These are phyloP conservation scores for Pseudohalonectria lignicola DNA, from an alignment of 2,329 filamentous ascomycete genomes.

Conservation along the genomic window DNA sequence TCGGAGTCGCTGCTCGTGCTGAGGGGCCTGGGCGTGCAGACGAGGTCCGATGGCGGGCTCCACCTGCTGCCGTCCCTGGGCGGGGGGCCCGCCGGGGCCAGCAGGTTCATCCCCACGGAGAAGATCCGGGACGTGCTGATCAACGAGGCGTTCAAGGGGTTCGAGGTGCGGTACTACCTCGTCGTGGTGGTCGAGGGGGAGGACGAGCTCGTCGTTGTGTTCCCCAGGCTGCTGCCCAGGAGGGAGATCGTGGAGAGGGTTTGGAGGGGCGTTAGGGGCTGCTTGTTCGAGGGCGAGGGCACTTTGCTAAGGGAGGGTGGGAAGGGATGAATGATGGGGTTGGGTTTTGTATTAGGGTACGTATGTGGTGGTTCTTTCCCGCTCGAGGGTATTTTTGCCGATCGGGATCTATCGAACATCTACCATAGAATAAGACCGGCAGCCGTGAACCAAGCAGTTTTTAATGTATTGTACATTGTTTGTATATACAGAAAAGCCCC, in stretches of 20 bases:
- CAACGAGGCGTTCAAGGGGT: constrained; percentile 88
- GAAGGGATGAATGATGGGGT: constrained; percentile 3
- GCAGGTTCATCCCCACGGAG: constrained; percentile 69
- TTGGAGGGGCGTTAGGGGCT: constrained; percentile 76
- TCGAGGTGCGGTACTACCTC: constrained; percentile 83
- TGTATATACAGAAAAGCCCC: too few relatives aligned
- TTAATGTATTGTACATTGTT: too few relatives aligned
- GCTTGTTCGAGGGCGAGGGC: constrained; percentile 76
- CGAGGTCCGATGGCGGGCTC: constrained; percentile 55
- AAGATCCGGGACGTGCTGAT: constrained; percentile 90
- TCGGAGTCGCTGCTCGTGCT: constrained; percentile 84
- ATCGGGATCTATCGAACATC: too few relatives aligned
- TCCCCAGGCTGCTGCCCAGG: constrained; percentile 68
- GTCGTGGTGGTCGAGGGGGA: constrained; percentile 86
- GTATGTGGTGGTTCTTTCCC: too few relatives aligned
- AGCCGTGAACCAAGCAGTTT: too few relatives aligned
- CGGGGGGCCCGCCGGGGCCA: constrained; percentile 2
- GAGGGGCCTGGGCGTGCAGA: constrained; percentile 83
- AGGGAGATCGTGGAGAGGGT: constrained; percentile 72
- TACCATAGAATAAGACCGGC: too few relatives aligned
- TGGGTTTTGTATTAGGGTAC: constrained; percentile 4
- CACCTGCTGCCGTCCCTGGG: constrained; percentile 7
- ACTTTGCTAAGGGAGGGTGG: constrained; percentile 15
- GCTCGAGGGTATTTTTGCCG: too few relatives aligned
- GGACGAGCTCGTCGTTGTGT: constrained; percentile 85